Conservation (phyloP, 306 rosid species). For the Quercus ilex region DNA sequence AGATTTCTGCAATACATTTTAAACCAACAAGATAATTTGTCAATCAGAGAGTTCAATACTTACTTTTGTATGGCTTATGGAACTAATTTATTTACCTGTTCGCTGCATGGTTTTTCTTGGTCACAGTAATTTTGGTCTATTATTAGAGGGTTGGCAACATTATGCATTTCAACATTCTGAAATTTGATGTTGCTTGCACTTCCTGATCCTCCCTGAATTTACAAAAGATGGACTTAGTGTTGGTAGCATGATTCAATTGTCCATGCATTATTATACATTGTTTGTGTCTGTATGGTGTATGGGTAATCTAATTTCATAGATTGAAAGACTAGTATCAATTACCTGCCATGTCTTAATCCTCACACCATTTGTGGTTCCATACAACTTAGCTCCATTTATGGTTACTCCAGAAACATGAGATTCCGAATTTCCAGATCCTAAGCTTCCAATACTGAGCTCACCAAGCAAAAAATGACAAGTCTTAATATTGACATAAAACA, state of each 20-base stretch:
- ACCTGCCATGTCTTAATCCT: constrained; percentile 91
- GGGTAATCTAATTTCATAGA: neutral
- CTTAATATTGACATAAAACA: neutral
- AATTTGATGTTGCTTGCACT: constrained; percentile 57
- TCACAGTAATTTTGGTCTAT: constrained; percentile 76
- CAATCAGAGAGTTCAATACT: neutral
- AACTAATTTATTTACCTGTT: constrained; percentile 29
- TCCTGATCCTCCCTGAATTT: constrained; percentile 77
- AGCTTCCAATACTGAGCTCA: constrained; percentile 66
- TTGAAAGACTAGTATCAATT: neutral
- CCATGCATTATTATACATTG: neutral
- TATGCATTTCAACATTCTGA: constrained; percentile 53
- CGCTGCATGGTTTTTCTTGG: constrained; percentile 42
- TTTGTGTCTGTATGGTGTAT: neutral
- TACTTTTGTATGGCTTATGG: neutral
- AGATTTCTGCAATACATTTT: constrained; percentile 20
- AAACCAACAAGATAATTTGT: neutral
- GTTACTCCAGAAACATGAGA: constrained; percentile 56
- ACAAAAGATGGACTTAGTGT: neutral
- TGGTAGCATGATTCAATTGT: neutral
- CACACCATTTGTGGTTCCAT: constrained; percentile 73
- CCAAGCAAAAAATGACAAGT: neutral
- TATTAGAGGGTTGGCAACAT: constrained; percentile 62
- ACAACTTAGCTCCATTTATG: constrained; percentile 59
- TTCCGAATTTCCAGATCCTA: constrained; percentile 47